Conservation (phyloP, 2,329 filamentous ascomycete species). For the Truncatella angustata region DNA sequence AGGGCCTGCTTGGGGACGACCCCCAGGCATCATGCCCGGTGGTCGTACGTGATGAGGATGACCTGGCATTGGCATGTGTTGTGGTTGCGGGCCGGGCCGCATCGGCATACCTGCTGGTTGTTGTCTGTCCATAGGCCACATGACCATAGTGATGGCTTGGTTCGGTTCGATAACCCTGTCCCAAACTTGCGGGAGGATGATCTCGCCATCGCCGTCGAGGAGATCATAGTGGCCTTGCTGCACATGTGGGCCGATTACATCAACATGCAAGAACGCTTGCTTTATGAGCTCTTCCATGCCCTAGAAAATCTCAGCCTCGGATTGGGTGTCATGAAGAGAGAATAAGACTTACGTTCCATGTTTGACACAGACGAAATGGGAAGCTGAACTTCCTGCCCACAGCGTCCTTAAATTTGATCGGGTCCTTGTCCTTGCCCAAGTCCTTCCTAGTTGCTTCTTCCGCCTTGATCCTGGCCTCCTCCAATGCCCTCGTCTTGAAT, state of each 20-base stretch:
- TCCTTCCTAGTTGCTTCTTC: conserved; percentile 42
- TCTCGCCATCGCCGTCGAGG: conserved; percentile 75
- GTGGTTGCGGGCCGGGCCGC: too few species aligned
- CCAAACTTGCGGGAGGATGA: conserved; percentile 80
- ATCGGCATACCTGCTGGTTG: conserved; percentile 13
- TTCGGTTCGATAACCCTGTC: conserved; percentile 79
- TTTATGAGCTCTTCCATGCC: conserved; percentile 86
- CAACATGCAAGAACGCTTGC: conserved; percentile 78
- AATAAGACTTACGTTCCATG: conserved; percentile 67
- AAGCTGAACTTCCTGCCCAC: conserved; percentile 91
- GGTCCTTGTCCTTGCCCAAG: conserved; percentile 62
- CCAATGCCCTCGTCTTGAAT: conserved; percentile 47
- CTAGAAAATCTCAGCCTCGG: conserved; percentile 36
- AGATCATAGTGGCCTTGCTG: conserved; percentile 78
- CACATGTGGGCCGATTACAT: conserved; percentile 73
- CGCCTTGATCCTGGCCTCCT: conserved; percentile 44
- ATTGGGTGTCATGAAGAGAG: conserved; percentile 20
- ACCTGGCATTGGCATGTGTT: not conserved
- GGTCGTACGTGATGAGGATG: not conserved
- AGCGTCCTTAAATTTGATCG: conserved; percentile 88
- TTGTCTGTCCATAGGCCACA: conserved; percentile 53
- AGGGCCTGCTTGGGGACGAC: too few species aligned
- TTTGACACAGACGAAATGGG: conserved; percentile 80
- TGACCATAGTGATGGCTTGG: conserved; percentile 67
- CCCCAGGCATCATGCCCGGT: conserved; percentile 3